phyloP scores from a whole-genome alignment of 345 rosid genomes.

The Stellera chamaejasme region DNA sequence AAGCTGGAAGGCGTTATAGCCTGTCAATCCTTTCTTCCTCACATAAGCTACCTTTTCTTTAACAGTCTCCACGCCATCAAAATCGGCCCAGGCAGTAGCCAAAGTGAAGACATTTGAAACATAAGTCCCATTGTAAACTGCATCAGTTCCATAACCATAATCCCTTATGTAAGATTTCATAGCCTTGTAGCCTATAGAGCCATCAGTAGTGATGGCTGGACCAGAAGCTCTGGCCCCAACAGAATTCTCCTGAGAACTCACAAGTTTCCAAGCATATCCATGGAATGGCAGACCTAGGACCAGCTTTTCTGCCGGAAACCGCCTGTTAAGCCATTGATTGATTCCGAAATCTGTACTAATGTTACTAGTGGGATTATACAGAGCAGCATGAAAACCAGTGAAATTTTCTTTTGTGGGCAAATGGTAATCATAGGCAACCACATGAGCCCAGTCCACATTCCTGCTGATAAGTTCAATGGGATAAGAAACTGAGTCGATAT shows the following conservation, averaged over 20 bases:
- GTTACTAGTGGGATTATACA: conserved; percentile 10
- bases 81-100: conserved; percentile 29
- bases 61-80: conserved; percentile 29
- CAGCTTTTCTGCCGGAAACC: conserved; percentile 12
- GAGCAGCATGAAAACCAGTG: conserved; percentile 16
- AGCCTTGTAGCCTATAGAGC: conserved; percentile 9
- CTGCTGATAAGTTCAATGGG: conserved; percentile 13
- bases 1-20: conserved; percentile 31
- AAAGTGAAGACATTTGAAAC: conserved; percentile 20
- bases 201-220: not conserved
- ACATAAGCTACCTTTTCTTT: conserved; percentile 28
- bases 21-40: conserved; percentile 24
- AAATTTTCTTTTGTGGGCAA: not conserved
- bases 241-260: not conserved
- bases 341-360: conserved; percentile 13
- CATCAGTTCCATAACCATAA: conserved; percentile 17
- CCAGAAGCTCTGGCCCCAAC: conserved; percentile 19
- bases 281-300: conserved; percentile 27
- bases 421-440: conserved; percentile 9
- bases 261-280: conserved; percentile 27
- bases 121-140: conserved; percentile 24
- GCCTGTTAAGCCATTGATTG: not conserved
- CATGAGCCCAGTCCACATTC: conserved; percentile 18
- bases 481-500: not conserved
- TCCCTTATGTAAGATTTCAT: not conserved